A percentile compares a stretch with the other conserved stretches of the same genome.
phyloP scores from a whole-genome alignment of 225 moss, liverwort and hornwort genomes.

The Climacium dendroides region DNA sequence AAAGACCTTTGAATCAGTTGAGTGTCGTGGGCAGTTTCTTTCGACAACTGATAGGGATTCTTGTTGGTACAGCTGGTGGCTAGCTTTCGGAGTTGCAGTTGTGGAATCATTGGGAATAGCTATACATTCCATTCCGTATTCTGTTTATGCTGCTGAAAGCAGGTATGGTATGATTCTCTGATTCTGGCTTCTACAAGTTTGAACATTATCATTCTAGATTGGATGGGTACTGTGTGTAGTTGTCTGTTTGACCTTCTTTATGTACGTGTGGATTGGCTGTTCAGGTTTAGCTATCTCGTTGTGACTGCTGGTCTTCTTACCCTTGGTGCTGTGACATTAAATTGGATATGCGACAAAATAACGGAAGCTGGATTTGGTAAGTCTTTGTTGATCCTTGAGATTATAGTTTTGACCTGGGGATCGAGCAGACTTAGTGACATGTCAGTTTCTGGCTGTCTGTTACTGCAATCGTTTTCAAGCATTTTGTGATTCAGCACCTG shows the following conservation, averaged over 20 bases:
- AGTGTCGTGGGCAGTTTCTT: neutral
- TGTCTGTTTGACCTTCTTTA: neutral
- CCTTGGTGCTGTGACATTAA: conserved; percentile 72
- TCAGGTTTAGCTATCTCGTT: conserved; percentile 71
- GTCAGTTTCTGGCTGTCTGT: neutral
- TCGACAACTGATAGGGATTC: neutral
- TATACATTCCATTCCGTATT: conserved; percentile 78
- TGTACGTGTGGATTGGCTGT: neutral
- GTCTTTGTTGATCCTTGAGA: neutral
- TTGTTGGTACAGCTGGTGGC: conserved; percentile 73
- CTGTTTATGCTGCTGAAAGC: conserved; percentile 63
- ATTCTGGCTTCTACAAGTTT: neutral
- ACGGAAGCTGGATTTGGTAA: conserved; percentile 94
- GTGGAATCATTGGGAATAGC: conserved; percentile 80
- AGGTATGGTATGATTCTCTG: conserved; percentile 25
- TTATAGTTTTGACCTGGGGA: neutral
- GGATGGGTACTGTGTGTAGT: neutral
- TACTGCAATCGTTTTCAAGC: neutral
- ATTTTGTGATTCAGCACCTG: neutral
- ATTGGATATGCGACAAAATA: conserved; percentile 95
- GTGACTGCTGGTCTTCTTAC: conserved; percentile 72
- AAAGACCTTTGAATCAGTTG: neutral
- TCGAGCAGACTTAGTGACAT: neutral
- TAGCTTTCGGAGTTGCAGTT: conserved; percentile 80
- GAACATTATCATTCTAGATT: neutral